phyloP scores from a whole-genome alignment of 441 rosid genomes.

The Adansonia madagascariensis region DNA sequence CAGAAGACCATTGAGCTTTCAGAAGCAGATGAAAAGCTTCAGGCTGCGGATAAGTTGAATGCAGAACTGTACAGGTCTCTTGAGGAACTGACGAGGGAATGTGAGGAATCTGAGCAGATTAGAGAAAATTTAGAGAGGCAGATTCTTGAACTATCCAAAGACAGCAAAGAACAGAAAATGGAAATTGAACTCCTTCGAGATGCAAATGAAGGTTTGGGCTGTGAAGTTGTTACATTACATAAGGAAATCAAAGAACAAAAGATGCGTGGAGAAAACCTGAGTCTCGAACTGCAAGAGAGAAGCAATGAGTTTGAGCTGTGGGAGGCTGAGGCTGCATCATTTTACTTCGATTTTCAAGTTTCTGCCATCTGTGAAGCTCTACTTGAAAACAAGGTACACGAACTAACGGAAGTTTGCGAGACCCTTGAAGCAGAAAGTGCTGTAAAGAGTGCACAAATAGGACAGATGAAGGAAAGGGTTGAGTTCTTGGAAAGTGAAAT shows the following conservation, averaged over 20 bases:
- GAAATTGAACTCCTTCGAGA: slow-evolving; percentile 57
- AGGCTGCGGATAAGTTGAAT: slow-evolving; percentile 51
- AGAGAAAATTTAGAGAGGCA: slow-evolving; percentile 48
- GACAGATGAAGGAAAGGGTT: slow-evolving; percentile 55
- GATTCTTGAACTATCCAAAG: slow-evolving; percentile 46
- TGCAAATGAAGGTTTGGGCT: slow-evolving; percentile 58
- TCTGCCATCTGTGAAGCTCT: slow-evolving; percentile 62
- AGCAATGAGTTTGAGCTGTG: slow-evolving; percentile 62
- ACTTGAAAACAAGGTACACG: slow-evolving; percentile 63
- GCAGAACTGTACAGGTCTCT: slow-evolving; percentile 52
- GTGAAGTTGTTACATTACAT: slow-evolving; percentile 46
- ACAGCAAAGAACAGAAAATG: slow-evolving; percentile 46
- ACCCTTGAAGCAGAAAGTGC: slow-evolving; percentile 50
- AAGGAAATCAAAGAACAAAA: slow-evolving; percentile 60
- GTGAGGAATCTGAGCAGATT: slow-evolving; percentile 49
- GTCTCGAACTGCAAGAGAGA: slow-evolving; percentile 64
- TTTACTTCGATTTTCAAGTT: slow-evolving; percentile 67
- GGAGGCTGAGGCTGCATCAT: slow-evolving; percentile 73
- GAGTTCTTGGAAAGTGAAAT: slow-evolving; percentile 57
- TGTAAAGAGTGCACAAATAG: slow-evolving; percentile 41
- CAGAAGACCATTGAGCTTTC: slow-evolving; percentile 57
- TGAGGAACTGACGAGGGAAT: slow-evolving; percentile 64
- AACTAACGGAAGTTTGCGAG: slow-evolving; percentile 55
- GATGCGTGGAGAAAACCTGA: slow-evolving; percentile 53
- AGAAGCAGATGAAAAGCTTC: slow-evolving; percentile 67